Base-by-base conservation (phyloP, 371 early-diverging fungal species). In the Actinomucor elegans region DNA sequence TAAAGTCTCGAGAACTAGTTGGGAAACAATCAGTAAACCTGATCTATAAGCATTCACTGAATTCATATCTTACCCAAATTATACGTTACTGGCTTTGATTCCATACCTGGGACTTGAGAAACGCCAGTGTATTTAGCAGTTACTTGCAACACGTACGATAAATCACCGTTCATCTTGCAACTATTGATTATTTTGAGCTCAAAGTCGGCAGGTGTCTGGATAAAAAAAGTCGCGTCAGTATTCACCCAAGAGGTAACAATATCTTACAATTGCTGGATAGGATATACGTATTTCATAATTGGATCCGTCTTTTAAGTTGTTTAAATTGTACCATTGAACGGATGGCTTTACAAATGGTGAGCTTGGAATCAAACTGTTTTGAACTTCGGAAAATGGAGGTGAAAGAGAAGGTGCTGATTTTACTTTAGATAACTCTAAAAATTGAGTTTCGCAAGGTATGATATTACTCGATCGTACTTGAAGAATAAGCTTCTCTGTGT, bases 401-500 rank as follows among this genome's bases (percentile, higher is more conserved):
- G 18, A 28, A 35, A 45, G 38, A 8, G 31, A 42, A 18, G 23
- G 14, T 20, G 26, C 18, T 8, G 38, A 38, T 31, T 48, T 23
- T 28, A 55, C 59, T 18, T 40, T 38, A 14, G 12, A 26, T 27
- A 27, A 42, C 27, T n/a, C 24, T 42, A n/a, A 24, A 27, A 42
- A 42, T 24, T 27, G 27, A 26, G 42, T 24, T 14, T 42, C 42
- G 27, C 42, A 42, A n/a, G 24, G n/a, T 10, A 11, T 38, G 14
- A 21, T 0, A 14, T 29, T 9, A 28, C 3, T n/a, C 5, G 31
- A 28, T 12, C 38, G 17, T 3, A 37, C 51, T 40, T 40, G 37
- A 26, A 75, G 59, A 37, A 75, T 66, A 15, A 72, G 38, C 35
- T 72, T 75, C 49, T 75, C 76, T n/a, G 76, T 75, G 27, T 75